phyloP scores from a whole-genome alignment of 2,329 filamentous ascomycete species.

The Claviceps citrina region DNA sequence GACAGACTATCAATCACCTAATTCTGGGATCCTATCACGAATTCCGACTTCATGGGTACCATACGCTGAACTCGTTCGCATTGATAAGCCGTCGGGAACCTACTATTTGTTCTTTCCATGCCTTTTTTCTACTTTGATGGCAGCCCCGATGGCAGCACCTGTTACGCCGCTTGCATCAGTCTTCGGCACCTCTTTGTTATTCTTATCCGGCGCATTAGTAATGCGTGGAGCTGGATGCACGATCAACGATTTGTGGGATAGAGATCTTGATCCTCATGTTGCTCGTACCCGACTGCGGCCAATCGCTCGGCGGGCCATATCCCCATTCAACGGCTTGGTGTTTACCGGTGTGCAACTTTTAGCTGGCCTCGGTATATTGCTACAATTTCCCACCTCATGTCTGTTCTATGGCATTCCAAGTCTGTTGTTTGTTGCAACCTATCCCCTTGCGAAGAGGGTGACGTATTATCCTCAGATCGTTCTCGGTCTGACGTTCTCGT shows the following conservation, averaged over 20 bases:
- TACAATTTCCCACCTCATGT: conserved; percentile 61
- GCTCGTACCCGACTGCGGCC: conserved; percentile 61
- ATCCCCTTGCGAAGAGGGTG: conserved; percentile 71
- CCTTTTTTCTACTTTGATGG: conserved; percentile 68
- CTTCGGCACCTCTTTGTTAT: conserved; percentile 49
- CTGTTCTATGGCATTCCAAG: conserved; percentile 67
- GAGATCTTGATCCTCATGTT: conserved; percentile 71
- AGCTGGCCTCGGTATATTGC: conserved; percentile 54
- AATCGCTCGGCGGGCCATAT: conserved; percentile 64
- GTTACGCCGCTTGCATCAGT: conserved; percentile 45
- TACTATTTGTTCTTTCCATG: conserved; percentile 81
- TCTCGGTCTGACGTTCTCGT: conserved; percentile 72
- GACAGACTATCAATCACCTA: conserved; percentile 49
- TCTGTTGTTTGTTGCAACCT: conserved; percentile 55
- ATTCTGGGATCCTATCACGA: conserved; percentile 51
- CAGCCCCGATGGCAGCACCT: conserved; percentile 52
- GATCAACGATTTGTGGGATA: conserved; percentile 84
- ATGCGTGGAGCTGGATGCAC: conserved; percentile 82
- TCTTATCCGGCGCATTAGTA: conserved; percentile 61
- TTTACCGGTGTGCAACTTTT: conserved; percentile 64
- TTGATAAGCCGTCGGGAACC: conserved; percentile 68
- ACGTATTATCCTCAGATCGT: conserved; percentile 80
- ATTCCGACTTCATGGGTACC: conserved; percentile 58
- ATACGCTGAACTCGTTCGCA: conserved; percentile 66
- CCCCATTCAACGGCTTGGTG: conserved; percentile 52